Percentiles rank a stretch among this genome's conserved stretches.
phyloP scores from a whole-genome alignment of 805 yeast species.

The Saccharomycopsis sp. region DNA sequence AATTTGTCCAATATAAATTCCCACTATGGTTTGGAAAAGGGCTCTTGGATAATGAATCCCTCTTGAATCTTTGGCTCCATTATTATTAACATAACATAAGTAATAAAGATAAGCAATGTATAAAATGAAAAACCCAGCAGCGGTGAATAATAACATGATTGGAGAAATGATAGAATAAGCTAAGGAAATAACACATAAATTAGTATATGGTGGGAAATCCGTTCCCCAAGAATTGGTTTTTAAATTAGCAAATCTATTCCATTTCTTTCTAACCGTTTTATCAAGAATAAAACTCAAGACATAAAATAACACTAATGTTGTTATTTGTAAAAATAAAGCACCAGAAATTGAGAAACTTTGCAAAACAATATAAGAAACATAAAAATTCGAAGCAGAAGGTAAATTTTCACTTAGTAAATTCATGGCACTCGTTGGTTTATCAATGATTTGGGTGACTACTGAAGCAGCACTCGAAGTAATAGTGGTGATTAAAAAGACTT shows the following conservation, averaged over 20 bases:
- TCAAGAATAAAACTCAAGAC: slow-evolving; percentile 48
- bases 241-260: slow-evolving; percentile 44
- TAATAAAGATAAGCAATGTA: slow-evolving; percentile 76
- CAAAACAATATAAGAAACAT: slow-evolving; percentile 52
- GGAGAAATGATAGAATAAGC: slow-evolving; percentile 75
- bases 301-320: slow-evolving; percentile 47
- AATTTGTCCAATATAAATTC: slow-evolving; percentile 78
- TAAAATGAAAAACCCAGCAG: slow-evolving; percentile 56
- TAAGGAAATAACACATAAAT: slow-evolving; percentile 56
- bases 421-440: slow-evolving; percentile 50
- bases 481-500: slow-evolving; percentile 61
- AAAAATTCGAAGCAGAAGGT: slow-evolving; percentile 67
- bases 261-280: slow-evolving; percentile 57
- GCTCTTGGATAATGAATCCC: slow-evolving; percentile 87
- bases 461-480: slow-evolving; percentile 64
- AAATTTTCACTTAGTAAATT: slow-evolving; percentile 47
- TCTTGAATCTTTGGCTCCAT: slow-evolving; percentile 60
- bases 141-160: slow-evolving; percentile 63
- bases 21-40: slow-evolving; percentile 76
- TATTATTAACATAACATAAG: slow-evolving; percentile 50
- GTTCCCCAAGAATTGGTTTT: slow-evolving; percentile 62
- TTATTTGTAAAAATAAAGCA: slow-evolving; percentile 54
- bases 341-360: slow-evolving; percentile 62
- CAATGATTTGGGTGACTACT: slow-evolving; percentile 49
- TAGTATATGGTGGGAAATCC: slow-evolving; percentile 63